phyloP scores from a whole-genome alignment of 345 rosid genomes.

The Odontarrhena argentea region DNA sequence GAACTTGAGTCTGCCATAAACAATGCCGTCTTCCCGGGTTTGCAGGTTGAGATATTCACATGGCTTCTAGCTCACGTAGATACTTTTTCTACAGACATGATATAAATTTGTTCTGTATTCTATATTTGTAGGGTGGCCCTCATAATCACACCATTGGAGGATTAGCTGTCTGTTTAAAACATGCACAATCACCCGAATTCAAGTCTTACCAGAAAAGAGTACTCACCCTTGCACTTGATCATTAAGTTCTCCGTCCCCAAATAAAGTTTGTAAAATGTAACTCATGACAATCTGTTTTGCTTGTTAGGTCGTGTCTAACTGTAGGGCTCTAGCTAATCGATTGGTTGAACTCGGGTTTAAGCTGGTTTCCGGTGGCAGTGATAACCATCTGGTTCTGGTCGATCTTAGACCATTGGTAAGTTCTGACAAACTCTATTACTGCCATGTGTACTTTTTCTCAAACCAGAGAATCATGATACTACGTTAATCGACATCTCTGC shows the following conservation, averaged over 20 bases:
- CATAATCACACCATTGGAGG: conserved; percentile 97
- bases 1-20: conserved; percentile 82
- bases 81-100: neutral
- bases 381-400: conserved; percentile 88
- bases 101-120: neutral
- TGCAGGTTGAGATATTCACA: conserved; percentile 58
- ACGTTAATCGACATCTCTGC: neutral
- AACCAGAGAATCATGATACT: neutral
- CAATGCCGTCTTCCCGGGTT: conserved; percentile 95
- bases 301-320: conserved; percentile 74
- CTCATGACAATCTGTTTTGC: neutral
- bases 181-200: conserved; percentile 71
- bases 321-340: conserved; percentile 71
- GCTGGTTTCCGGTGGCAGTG: conserved; percentile 91
- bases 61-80: conserved; percentile 7
- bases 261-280: neutral
- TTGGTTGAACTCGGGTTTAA: conserved; percentile 75
- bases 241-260: neutral
- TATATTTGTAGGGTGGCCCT: conserved; percentile 78
- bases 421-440: conserved; percentile 4
- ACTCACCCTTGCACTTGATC: neutral
- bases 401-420: conserved; percentile 86
- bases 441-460: neutral
- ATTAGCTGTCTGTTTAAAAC: conserved; percentile 88
- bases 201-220: conserved; percentile 83